These are phyloP conservation scores for Annona cherimola DNA, from an alignment of 164 flowering plant species.

Conservation along the genomic window DNA sequence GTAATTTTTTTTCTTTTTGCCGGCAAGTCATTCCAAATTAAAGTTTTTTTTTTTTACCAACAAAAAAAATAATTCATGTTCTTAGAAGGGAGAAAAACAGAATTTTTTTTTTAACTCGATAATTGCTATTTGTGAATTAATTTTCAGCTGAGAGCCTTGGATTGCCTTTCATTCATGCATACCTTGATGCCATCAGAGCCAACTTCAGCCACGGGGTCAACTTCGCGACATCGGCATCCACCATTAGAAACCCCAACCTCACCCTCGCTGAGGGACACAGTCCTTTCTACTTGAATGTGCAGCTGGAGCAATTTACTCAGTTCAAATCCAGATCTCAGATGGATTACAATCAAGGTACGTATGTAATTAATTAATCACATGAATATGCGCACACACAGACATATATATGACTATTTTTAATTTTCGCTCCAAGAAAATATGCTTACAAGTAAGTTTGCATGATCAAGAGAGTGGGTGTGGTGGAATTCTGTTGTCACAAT, in stretches of 20 bases:
- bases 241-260: slow-evolving; percentile 43
- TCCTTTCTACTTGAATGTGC: slow-evolving; percentile 49
- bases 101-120: background rate
- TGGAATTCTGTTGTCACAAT: no score
- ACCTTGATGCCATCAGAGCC: slow-evolving; percentile 46
- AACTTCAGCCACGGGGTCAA: slow-evolving; percentile 64
- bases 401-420: background rate
- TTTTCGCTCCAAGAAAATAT: no score
- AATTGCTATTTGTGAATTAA: no score
- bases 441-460: no score
- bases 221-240: slow-evolving; percentile 35
- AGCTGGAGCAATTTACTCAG: slow-evolving; percentile 31
- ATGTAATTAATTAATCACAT: no score
- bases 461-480: no score
- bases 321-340: slow-evolving; percentile 28
- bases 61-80: background rate
- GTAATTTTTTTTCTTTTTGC: no score
- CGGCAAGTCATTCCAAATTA: no score
- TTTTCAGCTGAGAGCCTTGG: slow-evolving; percentile 44
- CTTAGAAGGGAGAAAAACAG: background rate
- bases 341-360: slow-evolving; percentile 3
- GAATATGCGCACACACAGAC: background rate
- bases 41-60: background rate
- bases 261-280: slow-evolving; percentile 46
- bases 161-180: slow-evolving; percentile 41